Evolutionary conservation across 2,329 filamentous ascomycete genomes (phyloP).

Genomic region (Hymenoscyphus occultus): DNA sequence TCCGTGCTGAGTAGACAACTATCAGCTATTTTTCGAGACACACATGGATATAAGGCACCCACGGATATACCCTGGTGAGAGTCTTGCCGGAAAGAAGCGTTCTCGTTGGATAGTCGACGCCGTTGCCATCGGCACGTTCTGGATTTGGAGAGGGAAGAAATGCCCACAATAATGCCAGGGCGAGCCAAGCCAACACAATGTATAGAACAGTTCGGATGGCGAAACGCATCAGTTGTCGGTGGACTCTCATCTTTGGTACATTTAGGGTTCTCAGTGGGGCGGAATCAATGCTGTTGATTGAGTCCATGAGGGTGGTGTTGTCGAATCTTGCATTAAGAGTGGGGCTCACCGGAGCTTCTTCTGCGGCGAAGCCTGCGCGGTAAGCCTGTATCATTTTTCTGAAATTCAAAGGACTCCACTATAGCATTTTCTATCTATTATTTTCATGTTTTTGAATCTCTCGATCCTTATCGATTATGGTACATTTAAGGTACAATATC

Average conservation of each 20-base stretch:
- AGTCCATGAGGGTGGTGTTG: neutral
- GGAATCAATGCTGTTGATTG: neutral
- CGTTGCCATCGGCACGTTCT: slow-evolving; percentile 9
- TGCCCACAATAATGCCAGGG: slow-evolving; percentile 17
- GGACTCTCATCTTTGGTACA: neutral
- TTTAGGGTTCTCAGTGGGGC: neutral
- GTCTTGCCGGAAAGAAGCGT: slow-evolving; percentile 11
- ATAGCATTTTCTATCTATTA: too few species aligned
- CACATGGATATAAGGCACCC: neutral
- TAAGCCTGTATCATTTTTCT: too few species aligned
- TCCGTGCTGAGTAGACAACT: neutral
- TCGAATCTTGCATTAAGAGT: too few species aligned
- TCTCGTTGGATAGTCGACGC: slow-evolving; percentile 9
- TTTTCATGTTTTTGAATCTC: too few species aligned
- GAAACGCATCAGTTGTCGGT: neutral
- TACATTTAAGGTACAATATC: too few species aligned
- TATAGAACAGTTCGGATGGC: neutral
- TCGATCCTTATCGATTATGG: too few species aligned
- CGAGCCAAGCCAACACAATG: slow-evolving; percentile 6
- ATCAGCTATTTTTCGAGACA: neutral
- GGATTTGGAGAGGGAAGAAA: slow-evolving; percentile 16
- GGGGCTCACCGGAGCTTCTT: too few species aligned
- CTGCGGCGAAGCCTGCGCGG: too few species aligned
- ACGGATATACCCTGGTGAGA: slow-evolving; percentile 19
- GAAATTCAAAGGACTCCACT: too few species aligned